phyloP scores from a whole-genome alignment of 2,329 filamentous ascomycete species.

The Epichloe coenophiala region DNA sequence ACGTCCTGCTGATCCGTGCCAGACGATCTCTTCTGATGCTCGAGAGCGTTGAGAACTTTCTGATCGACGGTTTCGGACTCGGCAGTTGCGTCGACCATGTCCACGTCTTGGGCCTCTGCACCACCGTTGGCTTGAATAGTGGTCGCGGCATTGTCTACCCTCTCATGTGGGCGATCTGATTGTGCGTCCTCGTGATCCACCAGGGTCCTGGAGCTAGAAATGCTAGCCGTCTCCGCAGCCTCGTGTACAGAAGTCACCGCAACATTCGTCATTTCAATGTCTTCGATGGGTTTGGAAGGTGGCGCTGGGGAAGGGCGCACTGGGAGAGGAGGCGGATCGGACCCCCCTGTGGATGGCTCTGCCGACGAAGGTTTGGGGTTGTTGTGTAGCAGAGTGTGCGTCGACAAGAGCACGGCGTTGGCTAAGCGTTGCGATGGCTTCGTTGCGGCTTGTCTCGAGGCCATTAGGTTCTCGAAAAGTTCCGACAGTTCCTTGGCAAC shows the following conservation, averaged over 20 bases:
- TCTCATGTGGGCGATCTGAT: conserved; percentile 22
- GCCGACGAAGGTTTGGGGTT: conserved; percentile 15
- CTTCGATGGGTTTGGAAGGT: conserved; percentile 16
- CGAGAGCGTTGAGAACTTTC: conserved; percentile 31
- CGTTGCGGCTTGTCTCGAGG: conserved; percentile 46
- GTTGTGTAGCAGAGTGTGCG: conserved; percentile 23
- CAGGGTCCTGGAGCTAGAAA: conserved; percentile 37
- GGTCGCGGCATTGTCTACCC: conserved; percentile 13
- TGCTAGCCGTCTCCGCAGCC: conserved; percentile 28
- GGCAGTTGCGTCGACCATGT: conserved; percentile 17
- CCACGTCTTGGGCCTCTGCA: conserved; percentile 10
- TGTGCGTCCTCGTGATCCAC: conserved; percentile 29
- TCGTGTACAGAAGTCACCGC: conserved; percentile 18
- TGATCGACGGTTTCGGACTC: conserved; percentile 28
- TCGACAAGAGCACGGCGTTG: conserved; percentile 58
- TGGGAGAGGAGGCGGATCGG: conserved; percentile 35
- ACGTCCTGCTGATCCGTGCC: conserved; percentile 79
- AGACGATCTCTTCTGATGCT: conserved; percentile 31
- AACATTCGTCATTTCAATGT: conserved; percentile 22
- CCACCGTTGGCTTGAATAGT: conserved; percentile 6
- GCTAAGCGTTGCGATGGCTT: conserved; percentile 66
- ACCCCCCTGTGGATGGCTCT: conserved; percentile 10
- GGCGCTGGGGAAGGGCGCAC: conserved; percentile 31
- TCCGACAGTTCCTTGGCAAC: conserved; percentile 60
- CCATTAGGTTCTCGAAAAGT: conserved; percentile 59